A percentile compares a stretch with the other conserved stretches of the same genome.
phyloP scores from a whole-genome alignment of 352 stramenopile genomes.

The Globisporangium nagaii region DNA sequence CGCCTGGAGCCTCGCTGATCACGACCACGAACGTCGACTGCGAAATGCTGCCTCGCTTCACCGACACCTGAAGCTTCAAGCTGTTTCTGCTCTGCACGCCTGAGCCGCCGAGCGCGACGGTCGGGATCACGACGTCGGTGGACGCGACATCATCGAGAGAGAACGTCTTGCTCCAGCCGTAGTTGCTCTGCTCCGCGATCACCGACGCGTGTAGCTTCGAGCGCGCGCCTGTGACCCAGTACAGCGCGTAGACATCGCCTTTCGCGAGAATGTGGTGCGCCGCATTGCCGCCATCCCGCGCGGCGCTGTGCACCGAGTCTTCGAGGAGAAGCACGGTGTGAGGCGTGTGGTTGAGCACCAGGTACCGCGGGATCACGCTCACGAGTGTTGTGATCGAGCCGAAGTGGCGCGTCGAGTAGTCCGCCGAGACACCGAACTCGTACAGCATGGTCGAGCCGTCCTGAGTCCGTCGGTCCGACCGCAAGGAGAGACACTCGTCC shows the following conservation, averaged over 20 bases:
- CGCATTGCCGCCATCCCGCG: slow-evolving; percentile 21
- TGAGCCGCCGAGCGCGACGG: slow-evolving; percentile 19
- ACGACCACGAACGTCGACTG: slow-evolving; percentile 68
- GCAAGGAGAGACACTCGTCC: slow-evolving; percentile 69
- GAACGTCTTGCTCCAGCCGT: slow-evolving; percentile 61
- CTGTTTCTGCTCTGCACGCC: slow-evolving; percentile 7
- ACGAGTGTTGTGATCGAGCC: slow-evolving; percentile 79
- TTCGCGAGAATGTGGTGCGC: slow-evolving; percentile 67
- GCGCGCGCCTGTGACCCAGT: slow-evolving; percentile 59
- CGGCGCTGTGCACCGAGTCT: slow-evolving; percentile 10
- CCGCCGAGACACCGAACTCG: slow-evolving; percentile 74
- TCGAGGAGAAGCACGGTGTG: slow-evolving; percentile 70
- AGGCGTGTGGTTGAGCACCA: slow-evolving; percentile 61
- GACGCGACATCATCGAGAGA: slow-evolving; percentile 41
- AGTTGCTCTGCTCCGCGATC: slow-evolving; percentile 34
- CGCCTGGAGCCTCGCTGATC: slow-evolving; percentile 35
- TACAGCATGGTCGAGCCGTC: slow-evolving; percentile 46
- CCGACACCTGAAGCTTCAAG: slow-evolving; percentile 39
- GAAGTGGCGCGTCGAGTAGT: slow-evolving; percentile 80
- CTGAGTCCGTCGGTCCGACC: slow-evolving; percentile 17
- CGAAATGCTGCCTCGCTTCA: slow-evolving; percentile 73
- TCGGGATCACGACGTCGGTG: slow-evolving; percentile 45
- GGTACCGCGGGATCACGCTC: slow-evolving; percentile 76
- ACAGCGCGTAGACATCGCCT: slow-evolving; percentile 74
- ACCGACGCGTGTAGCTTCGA: slow-evolving; percentile 52